phyloP scores from a whole-genome alignment of 768 basidiomycete species.

The Tephrocybe sp. region DNA sequence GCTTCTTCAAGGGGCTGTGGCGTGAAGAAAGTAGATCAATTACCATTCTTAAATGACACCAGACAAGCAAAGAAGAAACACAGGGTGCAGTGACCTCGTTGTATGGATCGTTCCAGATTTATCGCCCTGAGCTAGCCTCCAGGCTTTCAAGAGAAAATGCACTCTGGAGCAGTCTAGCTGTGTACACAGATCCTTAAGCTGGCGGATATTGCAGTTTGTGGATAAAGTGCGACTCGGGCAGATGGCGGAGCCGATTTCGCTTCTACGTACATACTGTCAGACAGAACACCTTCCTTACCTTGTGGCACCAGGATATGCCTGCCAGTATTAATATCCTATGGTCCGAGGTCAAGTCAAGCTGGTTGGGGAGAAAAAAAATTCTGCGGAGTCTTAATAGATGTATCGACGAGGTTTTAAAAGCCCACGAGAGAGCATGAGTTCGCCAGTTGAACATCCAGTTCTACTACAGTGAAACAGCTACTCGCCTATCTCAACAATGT shows the following conservation, averaged over 20 bases:
- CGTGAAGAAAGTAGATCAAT: not conserved
- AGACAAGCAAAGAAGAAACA: not conserved
- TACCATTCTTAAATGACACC: not conserved
- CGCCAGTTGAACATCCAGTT: slow-evolving; percentile 2
- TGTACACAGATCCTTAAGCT: not conserved
- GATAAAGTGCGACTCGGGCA: not conserved
- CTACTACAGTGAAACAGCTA: not conserved
- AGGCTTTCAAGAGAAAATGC: not conserved
- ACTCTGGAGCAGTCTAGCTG: not conserved
- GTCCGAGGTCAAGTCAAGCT: not conserved
- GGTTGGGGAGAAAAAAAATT: not conserved
- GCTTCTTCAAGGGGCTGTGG: not conserved
- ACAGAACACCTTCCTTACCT: not conserved
- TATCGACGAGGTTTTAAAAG: not conserved
- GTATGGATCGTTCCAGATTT: slow-evolving; percentile 1
- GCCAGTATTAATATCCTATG: not conserved
- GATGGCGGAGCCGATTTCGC: not conserved
- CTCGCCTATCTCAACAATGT: slow-evolving; percentile 5
- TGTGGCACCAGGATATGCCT: not conserved
- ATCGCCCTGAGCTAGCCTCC: no score
- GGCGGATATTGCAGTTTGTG: not conserved
- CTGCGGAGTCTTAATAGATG: not conserved
- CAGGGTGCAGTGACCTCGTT: not conserved
- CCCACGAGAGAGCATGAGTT: not conserved
- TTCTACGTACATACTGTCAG: not conserved